Conservation (phyloP, 2,329 filamentous ascomycete species). For the Fusarium sp. region DNA sequence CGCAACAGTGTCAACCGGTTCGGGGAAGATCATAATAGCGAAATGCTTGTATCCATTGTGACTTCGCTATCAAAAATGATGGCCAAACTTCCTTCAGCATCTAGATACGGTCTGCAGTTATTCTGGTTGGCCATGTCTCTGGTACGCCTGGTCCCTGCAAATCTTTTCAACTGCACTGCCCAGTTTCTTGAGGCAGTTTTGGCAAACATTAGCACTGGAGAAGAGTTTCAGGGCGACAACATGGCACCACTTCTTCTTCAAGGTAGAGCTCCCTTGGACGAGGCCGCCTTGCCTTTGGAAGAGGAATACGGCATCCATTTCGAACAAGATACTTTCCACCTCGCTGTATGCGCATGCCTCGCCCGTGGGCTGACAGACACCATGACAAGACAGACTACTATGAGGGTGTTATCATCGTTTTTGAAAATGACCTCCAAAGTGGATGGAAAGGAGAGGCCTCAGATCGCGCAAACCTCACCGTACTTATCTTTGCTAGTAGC, state of each 20-base stretch:
- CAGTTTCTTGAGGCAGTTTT: conserved; percentile 73
- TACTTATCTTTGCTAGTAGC: conserved; percentile 71
- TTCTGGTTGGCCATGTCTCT: conserved; percentile 78
- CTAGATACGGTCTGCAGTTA: conserved; percentile 74
- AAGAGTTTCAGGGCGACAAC: conserved; percentile 67
- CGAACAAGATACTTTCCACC: conserved; percentile 72
- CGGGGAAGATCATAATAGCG: conserved; percentile 70
- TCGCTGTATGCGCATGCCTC: conserved; percentile 72
- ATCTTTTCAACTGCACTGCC: conserved; percentile 73
- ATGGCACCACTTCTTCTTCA: conserved; percentile 71
- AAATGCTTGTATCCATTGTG: conserved; percentile 76
- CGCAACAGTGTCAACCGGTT: conserved; percentile 73
- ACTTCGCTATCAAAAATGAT: conserved; percentile 77
- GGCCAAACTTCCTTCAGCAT: conserved; percentile 72
- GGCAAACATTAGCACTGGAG: conserved; percentile 70
- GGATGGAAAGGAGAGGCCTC: conserved; percentile 20
- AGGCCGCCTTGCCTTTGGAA: conserved; percentile 70
- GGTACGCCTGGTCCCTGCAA: conserved; percentile 70
- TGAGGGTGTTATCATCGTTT: conserved; percentile 71
- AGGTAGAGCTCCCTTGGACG: conserved; percentile 69
- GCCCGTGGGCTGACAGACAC: conserved; percentile 72
- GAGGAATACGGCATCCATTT: conserved; percentile 75
- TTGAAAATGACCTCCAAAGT: conserved; percentile 53
- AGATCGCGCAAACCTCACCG: conserved; percentile 57
- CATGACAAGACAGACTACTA: conserved; percentile 66